Base-by-base conservation (phyloP, 2,329 filamentous ascomycete genomes). In the Penicillium sp. region DNA sequence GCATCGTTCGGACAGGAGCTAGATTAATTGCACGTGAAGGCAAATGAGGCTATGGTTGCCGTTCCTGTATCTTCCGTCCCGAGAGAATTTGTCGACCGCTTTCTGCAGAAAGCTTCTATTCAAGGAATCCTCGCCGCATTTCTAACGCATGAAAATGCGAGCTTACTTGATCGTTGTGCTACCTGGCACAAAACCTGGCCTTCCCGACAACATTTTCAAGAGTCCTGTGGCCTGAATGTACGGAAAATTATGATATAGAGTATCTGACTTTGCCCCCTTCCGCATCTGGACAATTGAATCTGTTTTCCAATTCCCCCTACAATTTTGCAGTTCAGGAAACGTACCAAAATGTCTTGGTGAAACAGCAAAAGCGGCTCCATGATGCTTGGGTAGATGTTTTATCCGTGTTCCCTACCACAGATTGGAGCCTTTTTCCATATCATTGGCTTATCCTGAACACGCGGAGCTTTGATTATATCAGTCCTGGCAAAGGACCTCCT, bases 21-120 rank as follows among this genome's bases (percentile, higher is more conserved):
- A 26, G 7, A 26, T n/a, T 7, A 7, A 26, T 26, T 26, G 26
- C 26, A 26, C 26, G 26, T 26, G 26, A 26, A 46, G 83, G 75
- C 78, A 69, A 79, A 78, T 53, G 82, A 88, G 56, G 73, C 77
- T 14, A 73, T 93, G 54, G 78, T 92, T 14, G 78, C 80, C 42
- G 83, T 92, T 1, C 88, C 87, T 9, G 77, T 80, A 43, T 71
- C 75, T 41, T 78, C 83, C 5, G 80, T 87, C n/a, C 81, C 83
- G 2, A 74, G 77, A 37, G 53, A 73, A 8, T 79, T 90, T 50
- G 71, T 78, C 47, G 69, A 74, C 78, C 42, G 77, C 78, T 0
- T 46, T 36, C 44, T 19, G 14, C 6, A 14, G 10, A 5, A 22
- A n/a, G 9, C 44, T 5, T 46, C 30, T 3, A 5, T 36, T 4